Evolutionary conservation across 257 asterid genomes (phyloP).

Genomic region (Apocynum venetum): DNA sequence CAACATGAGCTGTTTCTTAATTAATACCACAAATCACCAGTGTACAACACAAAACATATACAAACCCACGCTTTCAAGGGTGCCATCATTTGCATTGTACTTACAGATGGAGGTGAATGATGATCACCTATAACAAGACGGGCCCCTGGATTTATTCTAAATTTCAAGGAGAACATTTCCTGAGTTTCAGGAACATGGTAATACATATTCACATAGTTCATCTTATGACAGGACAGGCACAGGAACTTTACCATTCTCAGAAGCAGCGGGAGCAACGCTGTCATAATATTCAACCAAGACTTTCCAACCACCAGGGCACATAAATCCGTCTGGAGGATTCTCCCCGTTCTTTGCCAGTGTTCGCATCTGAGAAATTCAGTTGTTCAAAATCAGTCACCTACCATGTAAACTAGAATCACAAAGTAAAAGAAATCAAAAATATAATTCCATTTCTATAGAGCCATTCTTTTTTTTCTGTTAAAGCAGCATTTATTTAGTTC

Average conservation of each 20-base stretch:
- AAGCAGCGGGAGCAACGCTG: conserved; percentile 40
- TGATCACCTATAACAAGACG: conserved; percentile 5
- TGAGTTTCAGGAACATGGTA: conserved; percentile 1
- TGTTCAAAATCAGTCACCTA: not conserved
- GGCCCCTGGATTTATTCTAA: conserved; percentile 14
- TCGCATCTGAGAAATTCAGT: conserved; percentile 58
- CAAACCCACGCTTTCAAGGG: conserved; percentile 3
- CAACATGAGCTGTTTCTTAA: not conserved
- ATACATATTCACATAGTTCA: conserved; percentile 9
- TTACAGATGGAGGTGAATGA: conserved; percentile 6
- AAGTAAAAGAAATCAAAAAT: not conserved
- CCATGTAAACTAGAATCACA: not conserved
- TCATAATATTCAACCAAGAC: conserved; percentile 89
- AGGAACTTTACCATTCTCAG: conserved; percentile 50
- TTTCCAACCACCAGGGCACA: conserved; percentile 98
- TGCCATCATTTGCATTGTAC: conserved; percentile 1
- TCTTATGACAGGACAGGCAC: conserved; percentile 43
- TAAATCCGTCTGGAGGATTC: conserved; percentile 88
- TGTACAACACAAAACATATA: not conserved
- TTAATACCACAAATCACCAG: not conserved
- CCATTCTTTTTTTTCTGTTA: not conserved
- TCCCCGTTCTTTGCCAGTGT: conserved; percentile 78
- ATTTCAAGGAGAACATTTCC: not conserved
- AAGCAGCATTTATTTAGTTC: not conserved
- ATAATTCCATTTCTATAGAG: not conserved